Conservation (phyloP, 371 early-diverging fungal species). For the Mortierella sp. region DNA sequence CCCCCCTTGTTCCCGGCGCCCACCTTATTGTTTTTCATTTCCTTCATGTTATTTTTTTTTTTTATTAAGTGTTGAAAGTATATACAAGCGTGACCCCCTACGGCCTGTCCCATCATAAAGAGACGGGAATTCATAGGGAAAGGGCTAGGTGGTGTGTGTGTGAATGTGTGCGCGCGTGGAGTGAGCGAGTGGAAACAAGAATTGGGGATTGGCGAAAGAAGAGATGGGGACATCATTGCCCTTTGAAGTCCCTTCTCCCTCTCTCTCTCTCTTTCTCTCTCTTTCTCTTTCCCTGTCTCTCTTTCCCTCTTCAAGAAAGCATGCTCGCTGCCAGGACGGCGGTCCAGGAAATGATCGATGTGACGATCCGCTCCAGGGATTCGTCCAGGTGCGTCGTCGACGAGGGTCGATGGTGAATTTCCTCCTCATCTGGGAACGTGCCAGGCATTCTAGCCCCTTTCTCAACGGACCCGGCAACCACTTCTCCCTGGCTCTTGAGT, state of each 20-base stretch:
- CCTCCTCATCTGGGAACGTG: constrained; percentile 17
- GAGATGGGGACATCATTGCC: not conserved
- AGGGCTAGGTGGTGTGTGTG: too few species aligned
- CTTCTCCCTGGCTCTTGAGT: too few species aligned
- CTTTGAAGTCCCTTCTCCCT: not conserved
- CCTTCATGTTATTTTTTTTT: too few species aligned
- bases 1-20: too few species aligned
- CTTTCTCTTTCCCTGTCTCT: not conserved
- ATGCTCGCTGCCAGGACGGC: constrained; percentile 39
- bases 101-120: too few species aligned
- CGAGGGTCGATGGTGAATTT: not conserved
- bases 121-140: too few species aligned
- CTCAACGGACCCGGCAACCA: not conserved
- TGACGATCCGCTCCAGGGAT: constrained; percentile 24
- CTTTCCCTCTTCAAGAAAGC: constrained; percentile 25
- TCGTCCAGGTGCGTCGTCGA: not conserved
- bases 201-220: not conserved
- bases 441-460: constrained; percentile 24
- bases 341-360: constrained; percentile 43
- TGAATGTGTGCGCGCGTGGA: too few species aligned
- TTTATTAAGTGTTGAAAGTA: too few species aligned
- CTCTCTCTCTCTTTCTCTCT: constrained; percentile 1
- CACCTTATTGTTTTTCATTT: too few species aligned
- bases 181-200: too few species aligned
- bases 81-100: too few species aligned